phyloP scores from a whole-genome alignment of 768 basidiomycete species.

The Leucocoprinus birnbaumii region DNA sequence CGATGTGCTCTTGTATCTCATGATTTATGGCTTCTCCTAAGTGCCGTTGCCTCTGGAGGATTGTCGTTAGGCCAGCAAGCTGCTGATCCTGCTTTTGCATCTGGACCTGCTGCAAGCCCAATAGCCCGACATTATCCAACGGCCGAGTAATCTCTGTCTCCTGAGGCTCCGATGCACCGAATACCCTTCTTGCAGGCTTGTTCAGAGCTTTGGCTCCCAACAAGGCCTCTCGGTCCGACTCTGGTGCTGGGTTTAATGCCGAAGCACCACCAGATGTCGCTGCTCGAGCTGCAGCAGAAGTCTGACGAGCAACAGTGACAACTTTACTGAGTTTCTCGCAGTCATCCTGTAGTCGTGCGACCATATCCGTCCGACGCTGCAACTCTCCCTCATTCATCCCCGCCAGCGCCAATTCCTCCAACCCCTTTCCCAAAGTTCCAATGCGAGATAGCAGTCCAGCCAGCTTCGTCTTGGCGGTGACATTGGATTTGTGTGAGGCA shows the following conservation, averaged over 20 bases:
- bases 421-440: conserved; percentile 63
- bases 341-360: conserved; percentile 85
- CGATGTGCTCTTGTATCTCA: conserved; percentile 83
- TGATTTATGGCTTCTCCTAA: conserved; percentile 83
- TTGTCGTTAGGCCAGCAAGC: conserved; percentile 74
- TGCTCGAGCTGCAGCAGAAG: conserved; percentile 28
- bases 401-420: conserved; percentile 58
- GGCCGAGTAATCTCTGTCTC: conserved; percentile 89
- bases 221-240: conserved; percentile 64
- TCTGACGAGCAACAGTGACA: conserved; percentile 71
- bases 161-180: conserved; percentile 59
- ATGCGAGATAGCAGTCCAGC: conserved; percentile 77
- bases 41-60: conserved; percentile 81
- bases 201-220: conserved; percentile 40
- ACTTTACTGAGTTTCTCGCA: conserved; percentile 86
- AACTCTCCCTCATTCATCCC: conserved; percentile 93
- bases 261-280: conserved; percentile 17
- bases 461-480: conserved; percentile 83
- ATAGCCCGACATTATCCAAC: conserved; percentile 77
- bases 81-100: conserved; percentile 84
- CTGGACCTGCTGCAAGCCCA: conserved; percentile 77
- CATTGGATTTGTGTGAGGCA: conserved; percentile 75
- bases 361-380: conserved; percentile 85
- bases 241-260: conserved; percentile 40
- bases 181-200: conserved; percentile 67